These are phyloP conservation scores for Rutidosis leptorrhynchoides DNA, from an alignment of 129 eudicot genomes.

Conservation along the genomic window DNA sequence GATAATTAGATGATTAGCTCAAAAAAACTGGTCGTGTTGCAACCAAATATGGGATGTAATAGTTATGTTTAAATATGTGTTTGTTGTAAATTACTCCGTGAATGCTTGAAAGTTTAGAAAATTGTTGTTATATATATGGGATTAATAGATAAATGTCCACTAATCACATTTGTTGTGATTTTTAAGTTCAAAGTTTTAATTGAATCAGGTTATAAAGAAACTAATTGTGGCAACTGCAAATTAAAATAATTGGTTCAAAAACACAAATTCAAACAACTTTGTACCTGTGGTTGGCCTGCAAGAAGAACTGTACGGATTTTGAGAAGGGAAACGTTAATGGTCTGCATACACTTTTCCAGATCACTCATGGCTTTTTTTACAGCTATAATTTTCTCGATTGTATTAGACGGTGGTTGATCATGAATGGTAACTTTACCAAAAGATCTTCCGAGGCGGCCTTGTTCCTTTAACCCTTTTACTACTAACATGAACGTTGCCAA, in stretches of 20 bases:
- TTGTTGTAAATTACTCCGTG: background rate
- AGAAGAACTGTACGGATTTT: constrained; percentile 70
- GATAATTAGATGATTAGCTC: too few relatives aligned
- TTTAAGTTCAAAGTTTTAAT: background rate
- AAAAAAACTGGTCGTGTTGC: too few relatives aligned
- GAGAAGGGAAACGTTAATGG: constrained; percentile 60
- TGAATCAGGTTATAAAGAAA: background rate
- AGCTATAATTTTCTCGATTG: constrained; percentile 81
- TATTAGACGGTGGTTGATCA: constrained; percentile 86
- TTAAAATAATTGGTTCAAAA: background rate
- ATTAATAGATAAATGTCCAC: background rate
- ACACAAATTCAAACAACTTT: background rate
- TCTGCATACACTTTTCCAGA: constrained; percentile 66
- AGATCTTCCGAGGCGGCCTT: constrained; percentile 81
- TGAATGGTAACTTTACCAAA: constrained; percentile 68
- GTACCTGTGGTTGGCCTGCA: constrained; percentile 87
- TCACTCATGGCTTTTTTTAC: constrained; percentile 79
- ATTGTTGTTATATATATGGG: background rate
- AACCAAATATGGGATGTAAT: too few relatives aligned
- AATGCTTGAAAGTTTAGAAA: background rate
- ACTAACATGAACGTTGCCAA: constrained; percentile 57
- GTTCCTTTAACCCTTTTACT: constrained; percentile 77
- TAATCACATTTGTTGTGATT: background rate
- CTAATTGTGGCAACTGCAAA: background rate
- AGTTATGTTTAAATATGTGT: too few relatives aligned